phyloP scores from a whole-genome alignment of 1,139 yeast species.

The Hyphopichia fennica region DNA sequence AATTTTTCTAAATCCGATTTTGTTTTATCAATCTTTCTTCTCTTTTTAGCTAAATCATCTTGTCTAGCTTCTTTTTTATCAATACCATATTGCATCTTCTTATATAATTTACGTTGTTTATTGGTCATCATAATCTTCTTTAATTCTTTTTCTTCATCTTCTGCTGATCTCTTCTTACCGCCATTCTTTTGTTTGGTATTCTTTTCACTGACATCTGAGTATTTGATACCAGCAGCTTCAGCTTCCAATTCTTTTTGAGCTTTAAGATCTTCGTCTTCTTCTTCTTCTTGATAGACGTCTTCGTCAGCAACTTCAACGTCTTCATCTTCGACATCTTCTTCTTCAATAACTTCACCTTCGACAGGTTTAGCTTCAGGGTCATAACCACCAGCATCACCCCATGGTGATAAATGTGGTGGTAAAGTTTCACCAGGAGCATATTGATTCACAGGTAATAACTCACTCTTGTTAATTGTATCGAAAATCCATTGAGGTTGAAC shows the following conservation, averaged over 20 bases:
- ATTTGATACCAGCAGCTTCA: slow-evolving; percentile 86
- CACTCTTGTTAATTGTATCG: slow-evolving; percentile 81
- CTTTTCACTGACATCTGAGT: slow-evolving; percentile 51
- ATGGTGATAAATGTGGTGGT: slow-evolving; percentile 97
- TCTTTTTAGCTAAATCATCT: slow-evolving; percentile 74
- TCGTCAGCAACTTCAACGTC: slow-evolving; percentile 48
- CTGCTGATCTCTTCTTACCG: slow-evolving; percentile 40
- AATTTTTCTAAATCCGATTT: slow-evolving; percentile 54
- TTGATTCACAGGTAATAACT: slow-evolving; percentile 69
- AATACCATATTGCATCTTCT: slow-evolving; percentile 92
- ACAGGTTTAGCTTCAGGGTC: slow-evolving; percentile 65
- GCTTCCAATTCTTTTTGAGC: slow-evolving; percentile 85
- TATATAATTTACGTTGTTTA: slow-evolving; percentile 91
- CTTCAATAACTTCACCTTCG: slow-evolving; percentile 25
- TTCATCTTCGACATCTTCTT: slow-evolving; percentile 30
- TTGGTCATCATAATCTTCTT: slow-evolving; percentile 97
- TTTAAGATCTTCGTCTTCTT: slow-evolving; percentile 57
- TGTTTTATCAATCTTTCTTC: slow-evolving; percentile 70
- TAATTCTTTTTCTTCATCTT: slow-evolving; percentile 81
- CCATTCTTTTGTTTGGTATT: slow-evolving; percentile 29
- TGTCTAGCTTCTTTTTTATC: slow-evolving; percentile 81
- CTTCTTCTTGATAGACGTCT: slow-evolving; percentile 49
- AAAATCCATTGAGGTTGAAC: slow-evolving; percentile 98
- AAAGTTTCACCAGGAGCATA: slow-evolving; percentile 94
- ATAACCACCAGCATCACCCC: slow-evolving; percentile 95